Percentiles rank a stretch among this genome's conserved stretches.
Conservation (phyloP, 2,329 filamentous ascomycete genomes). For the Ophiobolus disseminans region DNA sequence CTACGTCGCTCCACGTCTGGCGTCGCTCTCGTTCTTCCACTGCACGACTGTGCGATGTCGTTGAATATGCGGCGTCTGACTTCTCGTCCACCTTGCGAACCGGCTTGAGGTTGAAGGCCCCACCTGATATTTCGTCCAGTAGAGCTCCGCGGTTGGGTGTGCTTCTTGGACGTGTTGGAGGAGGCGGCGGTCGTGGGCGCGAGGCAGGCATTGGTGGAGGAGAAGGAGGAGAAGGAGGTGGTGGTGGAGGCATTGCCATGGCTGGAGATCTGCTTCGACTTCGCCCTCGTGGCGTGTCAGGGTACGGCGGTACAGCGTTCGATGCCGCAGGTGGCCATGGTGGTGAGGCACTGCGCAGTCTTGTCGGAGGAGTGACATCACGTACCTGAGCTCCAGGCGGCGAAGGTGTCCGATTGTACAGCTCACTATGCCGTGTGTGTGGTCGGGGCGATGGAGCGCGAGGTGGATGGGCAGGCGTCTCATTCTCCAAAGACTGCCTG, state of each 20-base stretch:
- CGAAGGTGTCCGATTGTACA: not conserved
- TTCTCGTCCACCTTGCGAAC: constrained; percentile 1
- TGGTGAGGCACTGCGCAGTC: not conserved
- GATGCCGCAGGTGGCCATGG: not conserved
- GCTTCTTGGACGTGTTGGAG: not conserved
- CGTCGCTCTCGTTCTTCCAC: constrained; percentile 6
- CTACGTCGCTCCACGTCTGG: not conserved
- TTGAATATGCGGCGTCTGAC: not conserved
- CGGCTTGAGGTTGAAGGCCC: too few relatives aligned
- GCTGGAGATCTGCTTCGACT: too few relatives aligned
- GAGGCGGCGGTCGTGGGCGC: not conserved
- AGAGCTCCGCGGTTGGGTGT: not conserved
- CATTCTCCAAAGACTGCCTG: too few relatives aligned
- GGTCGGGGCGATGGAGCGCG: too few relatives aligned
- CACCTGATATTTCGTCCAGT: not conserved
- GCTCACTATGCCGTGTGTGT: not conserved
- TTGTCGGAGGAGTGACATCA: not conserved
- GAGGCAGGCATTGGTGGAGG: not conserved
- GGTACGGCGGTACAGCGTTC: too few relatives aligned
- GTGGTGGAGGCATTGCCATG: not conserved
- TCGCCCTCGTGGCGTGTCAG: not conserved
- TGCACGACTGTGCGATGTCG: constrained; percentile 6
- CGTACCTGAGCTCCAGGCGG: not conserved
- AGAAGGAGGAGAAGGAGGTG: not conserved
- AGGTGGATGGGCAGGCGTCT: too few relatives aligned